Base-by-base conservation (phyloP, 306 rosid species). In the Castanospermum australe region DNA sequence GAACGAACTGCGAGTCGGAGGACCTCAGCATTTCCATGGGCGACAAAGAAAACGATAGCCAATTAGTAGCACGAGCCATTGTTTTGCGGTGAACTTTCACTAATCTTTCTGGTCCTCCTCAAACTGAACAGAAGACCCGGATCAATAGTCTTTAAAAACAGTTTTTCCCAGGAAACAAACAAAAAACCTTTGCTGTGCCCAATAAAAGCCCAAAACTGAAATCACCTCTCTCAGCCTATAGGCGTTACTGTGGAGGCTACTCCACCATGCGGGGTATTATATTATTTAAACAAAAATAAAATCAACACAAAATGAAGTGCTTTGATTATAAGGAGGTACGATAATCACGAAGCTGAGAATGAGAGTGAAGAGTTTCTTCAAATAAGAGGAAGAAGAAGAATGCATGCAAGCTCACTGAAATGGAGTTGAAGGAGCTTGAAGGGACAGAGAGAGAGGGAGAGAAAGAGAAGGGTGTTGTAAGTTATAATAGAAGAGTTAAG, bases 21-120 rank as follows among this genome's bases (percentile, higher is more conserved):
- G 92, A 76, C 64, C 94, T 80, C 62, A 89, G 77, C 97, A 93
- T 87, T 87, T 96, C 98, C 87, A 91, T 86, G 2, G 99, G 97
- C 14, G 98, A 90, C 51, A 93, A 70, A 1, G 98, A 93, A 85
- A 93, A 96, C 6, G 99, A 93, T 6, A 96, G 66, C 99, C 99
- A 96, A 77, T 91, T 93, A 33, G 87, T 90, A 14, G 91, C 80
- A 33, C 93, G 97, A 77, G 93, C 98, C 99, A 92, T 92, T 48
- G 42, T 59, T 77, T 36, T n/a, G 5, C 66, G 21, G 36, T 12
- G 17, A 48, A 14, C 56, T 25, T 36, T 24, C 10, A 36, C 45
- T 25, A 6, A 44, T 32, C 2, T 15, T 22, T 12, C 56, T 5
- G 35, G 13, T 54, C 66, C 5, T 62, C 44, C 59, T 52, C 22